These are phyloP conservation scores for Pseudoscleropodium purum DNA, from an alignment of 225 moss, liverwort and hornwort species.

Conservation along the genomic window DNA sequence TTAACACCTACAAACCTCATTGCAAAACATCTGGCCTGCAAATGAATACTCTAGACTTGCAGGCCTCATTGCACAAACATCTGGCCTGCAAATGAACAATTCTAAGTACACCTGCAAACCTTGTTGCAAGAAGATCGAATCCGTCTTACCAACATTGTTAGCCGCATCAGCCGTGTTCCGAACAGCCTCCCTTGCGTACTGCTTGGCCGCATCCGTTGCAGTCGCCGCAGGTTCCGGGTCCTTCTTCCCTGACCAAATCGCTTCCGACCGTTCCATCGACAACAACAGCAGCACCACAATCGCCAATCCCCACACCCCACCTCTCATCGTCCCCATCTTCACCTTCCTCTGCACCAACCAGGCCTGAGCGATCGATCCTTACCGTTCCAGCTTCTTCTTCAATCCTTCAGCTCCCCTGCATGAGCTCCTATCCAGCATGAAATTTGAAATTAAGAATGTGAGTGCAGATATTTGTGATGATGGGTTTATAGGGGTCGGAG, in stretches of 20 bases:
- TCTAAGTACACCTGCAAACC: background rate
- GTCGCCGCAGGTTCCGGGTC: background rate
- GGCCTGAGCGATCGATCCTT: too few relatives aligned
- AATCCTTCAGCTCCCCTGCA: background rate
- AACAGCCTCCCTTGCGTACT: conserved; percentile 17
- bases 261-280: background rate
- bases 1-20: background rate
- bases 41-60: too few relatives aligned
- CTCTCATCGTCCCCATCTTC: background rate
- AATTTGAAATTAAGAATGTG: background rate
- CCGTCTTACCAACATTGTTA: conserved; percentile 1
- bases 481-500: background rate
- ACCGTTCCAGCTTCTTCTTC: background rate
- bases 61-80: too few relatives aligned
- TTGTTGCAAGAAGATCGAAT: background rate
- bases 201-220: background rate
- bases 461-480: background rate
- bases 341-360: background rate
- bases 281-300: background rate
- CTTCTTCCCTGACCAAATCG: conserved; percentile 10
- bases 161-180: conserved; percentile 17
- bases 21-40: background rate
- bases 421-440: background rate
- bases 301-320: background rate
- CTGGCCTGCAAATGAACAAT: too few relatives aligned